A percentile compares a stretch with the other conserved stretches of the same genome.
These are phyloP conservation scores for Amanita muscaria DNA, from an alignment of 768 basidiomycete genomes.

Conservation along the genomic window DNA sequence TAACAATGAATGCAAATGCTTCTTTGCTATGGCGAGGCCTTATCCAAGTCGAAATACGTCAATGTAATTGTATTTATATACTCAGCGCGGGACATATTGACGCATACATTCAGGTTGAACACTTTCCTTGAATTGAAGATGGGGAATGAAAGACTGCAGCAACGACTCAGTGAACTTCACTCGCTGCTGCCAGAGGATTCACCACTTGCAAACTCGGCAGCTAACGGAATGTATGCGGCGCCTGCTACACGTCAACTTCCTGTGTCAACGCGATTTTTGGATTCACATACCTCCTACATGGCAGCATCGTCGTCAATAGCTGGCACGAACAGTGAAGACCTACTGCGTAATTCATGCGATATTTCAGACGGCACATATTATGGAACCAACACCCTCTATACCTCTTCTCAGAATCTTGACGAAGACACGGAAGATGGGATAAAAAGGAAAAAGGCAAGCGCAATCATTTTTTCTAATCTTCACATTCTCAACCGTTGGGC, in stretches of 20 bases:
- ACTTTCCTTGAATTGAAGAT: conserved; percentile 77
- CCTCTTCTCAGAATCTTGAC: conserved; percentile 20
- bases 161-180: conserved; percentile 40
- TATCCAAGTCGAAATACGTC: conserved; percentile 68
- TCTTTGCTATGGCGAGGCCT: conserved; percentile 70
- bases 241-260: conserved; percentile 15
- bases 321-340: not conserved
- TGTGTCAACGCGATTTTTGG: not conserved
- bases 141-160: conserved; percentile 76
- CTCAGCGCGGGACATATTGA: not conserved
- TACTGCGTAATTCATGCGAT: conserved; percentile 1
- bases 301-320: conserved; percentile 3
- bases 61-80: conserved; percentile 34
- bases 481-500: not conserved
- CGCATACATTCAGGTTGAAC: conserved; percentile 44
- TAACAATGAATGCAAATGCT: conserved; percentile 42
- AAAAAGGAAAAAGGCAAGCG: conserved; percentile 56
- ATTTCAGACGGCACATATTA: conserved; percentile 11
- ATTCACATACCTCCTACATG: conserved; percentile 9
- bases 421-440: conserved; percentile 41
- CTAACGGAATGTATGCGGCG: conserved; percentile 29
- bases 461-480: not conserved
- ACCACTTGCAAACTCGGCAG: conserved; percentile 16
- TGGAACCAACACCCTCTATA: conserved; percentile 8
- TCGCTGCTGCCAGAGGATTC: conserved; percentile 20